These are phyloP conservation scores for Luvunga scandens DNA, from an alignment of 345 rosid genomes.

Conservation along the genomic window DNA sequence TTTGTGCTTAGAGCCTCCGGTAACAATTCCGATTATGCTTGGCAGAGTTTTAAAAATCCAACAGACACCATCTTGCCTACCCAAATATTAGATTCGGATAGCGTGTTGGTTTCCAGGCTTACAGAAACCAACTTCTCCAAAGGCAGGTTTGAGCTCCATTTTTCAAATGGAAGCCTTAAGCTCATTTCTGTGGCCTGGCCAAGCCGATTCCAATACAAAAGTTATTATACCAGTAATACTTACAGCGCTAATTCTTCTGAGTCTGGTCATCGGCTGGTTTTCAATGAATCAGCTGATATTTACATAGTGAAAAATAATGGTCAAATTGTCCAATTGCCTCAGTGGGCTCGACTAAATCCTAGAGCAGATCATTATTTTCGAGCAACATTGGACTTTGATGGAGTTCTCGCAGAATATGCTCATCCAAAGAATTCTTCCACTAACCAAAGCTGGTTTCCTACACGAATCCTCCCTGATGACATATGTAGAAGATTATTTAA, in stretches of 20 bases:
- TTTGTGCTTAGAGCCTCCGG: conserved; percentile 28
- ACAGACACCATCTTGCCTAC: conserved; percentile 38
- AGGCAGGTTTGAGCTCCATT: conserved; percentile 29
- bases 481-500: conserved; percentile 10
- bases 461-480: conserved; percentile 1
- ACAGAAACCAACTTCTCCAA: conserved; percentile 15
- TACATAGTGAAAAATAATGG: conserved; percentile 1
- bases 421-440: conserved; percentile 11
- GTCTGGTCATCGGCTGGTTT: conserved; percentile 14
- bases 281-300: conserved; percentile 19
- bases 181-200: conserved; percentile 26
- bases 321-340: neutral
- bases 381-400: conserved; percentile 29
- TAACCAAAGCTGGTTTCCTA: conserved; percentile 3
- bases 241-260: neutral
- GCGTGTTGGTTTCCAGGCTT: conserved; percentile 13
- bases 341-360: neutral
- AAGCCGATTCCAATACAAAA: neutral
- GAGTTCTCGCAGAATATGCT: conserved; percentile 24
- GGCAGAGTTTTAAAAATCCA: conserved; percentile 46
- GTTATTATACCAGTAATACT: conserved; percentile 22
- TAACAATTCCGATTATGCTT: conserved; percentile 13
- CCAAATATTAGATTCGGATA: conserved; percentile 25
- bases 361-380: conserved; percentile 17
- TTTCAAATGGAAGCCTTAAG: conserved; percentile 19